Evolutionary conservation across 306 rosid species (phyloP), one percentile per base, ranked within the genome.

Genomic region (Vicia sativa): DNA sequence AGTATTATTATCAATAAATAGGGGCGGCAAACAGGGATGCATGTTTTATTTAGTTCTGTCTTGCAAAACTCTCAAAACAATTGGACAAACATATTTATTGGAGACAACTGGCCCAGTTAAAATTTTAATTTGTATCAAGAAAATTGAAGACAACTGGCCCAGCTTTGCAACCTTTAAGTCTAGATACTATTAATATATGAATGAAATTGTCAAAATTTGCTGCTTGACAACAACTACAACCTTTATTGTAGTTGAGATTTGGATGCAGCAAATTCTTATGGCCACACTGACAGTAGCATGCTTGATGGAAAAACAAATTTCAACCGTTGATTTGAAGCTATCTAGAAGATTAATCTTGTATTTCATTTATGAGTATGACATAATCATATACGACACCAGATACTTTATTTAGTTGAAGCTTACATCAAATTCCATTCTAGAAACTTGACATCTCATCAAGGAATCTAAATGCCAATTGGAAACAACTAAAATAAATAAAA

Each of bases 181-280:
- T 45, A 14, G 19, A 45, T 45, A 16, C 16, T 42, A 6, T 7
- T 6, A 45, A n/a, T 34, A 34, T 7, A 7, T 2, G 10, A 12
- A 12, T 43, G 48, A 48, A 48, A 48, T 48, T 46, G 53, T 46
- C 53, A 46, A 46, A 46, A 46, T 7, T 15, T 46, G 19, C 52
- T 45, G 21, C 54, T 16, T 3, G 26, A 48, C 6, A 16, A 23
- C 11, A 8, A 18, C 12, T 8, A 4, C 55, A 16, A 9, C 53
- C 53, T 15, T 46, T 14, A 46, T 14, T 46, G 6, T 12, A 15
- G 11, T 48, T 16, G 55, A 48, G 25, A 48, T 48, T 16, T 48
- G 26, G 25, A 16, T 48, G 26, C 55, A 48, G 26, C 25, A 46
- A 46, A 46, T 46, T 2, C 21, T 46, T 15, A 15, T 15, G 11